A percentile compares a stretch with the other conserved stretches of the same genome.
These are phyloP conservation scores for Xerocomus nothofagi DNA, from an alignment of 1,284 basidiomycete genomes.

Conservation along the genomic window DNA sequence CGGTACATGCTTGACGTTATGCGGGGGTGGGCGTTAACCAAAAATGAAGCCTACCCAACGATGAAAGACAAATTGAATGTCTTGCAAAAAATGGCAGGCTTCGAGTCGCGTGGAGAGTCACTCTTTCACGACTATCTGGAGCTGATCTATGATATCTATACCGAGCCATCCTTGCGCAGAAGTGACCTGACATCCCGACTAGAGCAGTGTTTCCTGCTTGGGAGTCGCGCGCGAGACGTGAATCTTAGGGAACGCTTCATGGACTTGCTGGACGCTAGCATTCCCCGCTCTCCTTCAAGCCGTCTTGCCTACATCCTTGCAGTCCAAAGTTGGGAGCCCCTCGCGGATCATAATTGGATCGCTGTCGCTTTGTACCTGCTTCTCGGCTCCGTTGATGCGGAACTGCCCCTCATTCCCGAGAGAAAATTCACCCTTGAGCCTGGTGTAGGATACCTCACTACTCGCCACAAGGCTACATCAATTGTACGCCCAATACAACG, in stretches of 20 bases:
- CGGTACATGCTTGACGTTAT: constrained; percentile 87
- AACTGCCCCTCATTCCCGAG: constrained; percentile 45
- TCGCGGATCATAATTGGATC: constrained; percentile 96
- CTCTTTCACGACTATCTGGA: constrained; percentile 88
- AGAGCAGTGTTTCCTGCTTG: constrained; percentile 92
- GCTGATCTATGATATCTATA: constrained; percentile 94
- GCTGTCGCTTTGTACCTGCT: constrained; percentile 90
- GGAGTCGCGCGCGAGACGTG: constrained; percentile 84
- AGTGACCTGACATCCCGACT: constrained; percentile 94
- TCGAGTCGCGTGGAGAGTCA: constrained; percentile 75
- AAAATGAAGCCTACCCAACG: constrained; percentile 83
- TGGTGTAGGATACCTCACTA: constrained; percentile 37
- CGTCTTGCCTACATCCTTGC: constrained; percentile 92
- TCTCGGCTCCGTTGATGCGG: constrained; percentile 78
- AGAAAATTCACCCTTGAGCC: constrained; percentile 34
- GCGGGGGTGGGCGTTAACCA: constrained; percentile 85
- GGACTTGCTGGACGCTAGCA: constrained; percentile 87
- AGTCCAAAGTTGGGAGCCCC: constrained; percentile 93
- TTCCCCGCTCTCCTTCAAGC: constrained; percentile 80
- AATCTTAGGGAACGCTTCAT: constrained; percentile 85
- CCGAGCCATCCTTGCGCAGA: constrained; percentile 79
- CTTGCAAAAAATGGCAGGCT: constrained; percentile 88
- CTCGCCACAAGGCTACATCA: constrained; percentile 54
- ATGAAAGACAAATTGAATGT: constrained; percentile 96
- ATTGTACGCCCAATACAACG: constrained; percentile 80